Evolutionary conservation across 2,329 filamentous ascomycete species (phyloP), one percentile per base, ranked within the genome.

Genomic region (Pezicula carpinea): DNA sequence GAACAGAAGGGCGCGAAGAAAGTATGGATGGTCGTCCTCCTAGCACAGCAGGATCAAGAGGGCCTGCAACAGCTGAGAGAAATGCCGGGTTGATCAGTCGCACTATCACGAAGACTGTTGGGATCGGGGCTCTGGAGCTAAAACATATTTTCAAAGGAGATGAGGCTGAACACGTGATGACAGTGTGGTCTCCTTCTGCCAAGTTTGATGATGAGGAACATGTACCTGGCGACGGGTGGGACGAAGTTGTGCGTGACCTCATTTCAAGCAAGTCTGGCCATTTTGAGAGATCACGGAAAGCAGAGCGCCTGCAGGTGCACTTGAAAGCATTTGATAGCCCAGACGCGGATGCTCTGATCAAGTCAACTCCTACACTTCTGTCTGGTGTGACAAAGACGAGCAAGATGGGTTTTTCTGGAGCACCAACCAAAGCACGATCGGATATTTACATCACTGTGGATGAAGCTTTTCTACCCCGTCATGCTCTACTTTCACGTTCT

Each of bases 361-460:
- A 87, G 60, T 82, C 85, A 40, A 96, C 89, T 3, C 93, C 93
- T 0, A 97, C 92, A 0, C 70, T 95, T 13, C 79, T 99, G 13
- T 85, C 95, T 43, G 84, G 86, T 43, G 80, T 97, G 50, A 76
- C 77, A 48, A 86, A 86, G 64, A 95, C 91, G 0, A 85, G 77
- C 59, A 93, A 93, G 64, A 91, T 97, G 65, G 93, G 91, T 2
- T 97, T 99, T 64, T 89, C 92, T 3, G 91, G 91, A 11, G 91
- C 91, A 2, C 92, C 93, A 0, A 90, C 86, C 0, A 91, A 89
- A 63, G 77, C 87, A 14, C 78, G 95, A 58, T 96, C 90, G 10
- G 95, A 99, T 64, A 97, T 99, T 43, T 99, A 99, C 63, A 68
- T 99, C 38, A 96, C 90, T 0, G 68, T 99, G 40, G 82, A 83